Evolutionary conservation across 1,284 basidiomycete genomes (phyloP).

Genomic region (Apiotrichum siamense): DNA sequence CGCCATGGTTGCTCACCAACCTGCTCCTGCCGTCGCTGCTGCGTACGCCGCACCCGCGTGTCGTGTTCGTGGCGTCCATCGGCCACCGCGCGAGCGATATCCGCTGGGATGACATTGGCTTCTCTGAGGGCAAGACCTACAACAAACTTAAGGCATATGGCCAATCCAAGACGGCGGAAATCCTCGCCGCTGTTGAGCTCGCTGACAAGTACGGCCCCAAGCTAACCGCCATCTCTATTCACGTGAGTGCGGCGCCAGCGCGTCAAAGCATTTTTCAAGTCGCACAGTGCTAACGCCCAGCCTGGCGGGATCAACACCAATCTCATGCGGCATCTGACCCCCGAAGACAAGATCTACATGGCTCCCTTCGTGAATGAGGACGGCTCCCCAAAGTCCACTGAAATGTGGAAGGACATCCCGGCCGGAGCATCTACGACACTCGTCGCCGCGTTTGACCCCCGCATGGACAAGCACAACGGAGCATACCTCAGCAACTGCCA

Average conservation of each 20-base stretch:
- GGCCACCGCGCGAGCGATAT: slow-evolving; percentile 9
- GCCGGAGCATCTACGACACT: slow-evolving; percentile 11
- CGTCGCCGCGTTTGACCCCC: too few relatives aligned
- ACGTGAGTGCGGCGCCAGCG: neutral
- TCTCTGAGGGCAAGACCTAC: slow-evolving; percentile 8
- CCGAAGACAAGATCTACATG: slow-evolving; percentile 1
- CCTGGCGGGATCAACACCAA: slow-evolving; percentile 11
- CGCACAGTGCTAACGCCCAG: neutral
- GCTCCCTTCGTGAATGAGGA: slow-evolving; percentile 3
- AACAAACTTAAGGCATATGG: slow-evolving; percentile 12
- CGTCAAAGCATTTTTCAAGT: neutral
- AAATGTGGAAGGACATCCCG: slow-evolving; percentile 3
- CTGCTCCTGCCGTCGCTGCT: too few relatives aligned
- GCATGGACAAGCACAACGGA: slow-evolving; percentile 1
- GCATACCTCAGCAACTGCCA: slow-evolving; percentile 8
- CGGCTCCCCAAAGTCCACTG: slow-evolving; percentile 1
- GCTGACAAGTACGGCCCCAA: too few relatives aligned
- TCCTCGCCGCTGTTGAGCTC: slow-evolving; percentile 11
- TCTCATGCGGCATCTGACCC: neutral
- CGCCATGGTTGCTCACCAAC: slow-evolving; percentile 26
- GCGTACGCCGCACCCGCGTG: too few relatives aligned
- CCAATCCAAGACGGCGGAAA: slow-evolving; percentile 19
- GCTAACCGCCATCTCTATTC: slow-evolving; percentile 11
- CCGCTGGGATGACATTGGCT: slow-evolving; percentile 15
- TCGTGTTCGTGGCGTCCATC: slow-evolving; percentile 14